Conservation (phyloP, 257 asterid species). For the Catharanthus roseus region DNA sequence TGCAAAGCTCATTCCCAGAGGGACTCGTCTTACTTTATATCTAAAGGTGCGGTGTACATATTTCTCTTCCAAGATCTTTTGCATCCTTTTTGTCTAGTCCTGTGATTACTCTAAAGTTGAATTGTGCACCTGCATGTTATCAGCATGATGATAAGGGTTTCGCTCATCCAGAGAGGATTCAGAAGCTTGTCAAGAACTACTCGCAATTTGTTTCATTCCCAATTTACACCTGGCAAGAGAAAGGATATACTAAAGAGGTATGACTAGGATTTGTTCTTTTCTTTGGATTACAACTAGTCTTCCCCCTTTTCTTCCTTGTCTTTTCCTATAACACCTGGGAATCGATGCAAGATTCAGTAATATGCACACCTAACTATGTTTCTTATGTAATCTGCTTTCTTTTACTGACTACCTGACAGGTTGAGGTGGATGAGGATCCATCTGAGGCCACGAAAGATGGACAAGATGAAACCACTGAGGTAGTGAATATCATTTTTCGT, state of each 20-base stretch:
- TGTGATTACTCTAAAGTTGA: constrained; percentile 3
- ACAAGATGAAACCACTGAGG: constrained; percentile 69
- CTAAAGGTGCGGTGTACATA: constrained; percentile 54
- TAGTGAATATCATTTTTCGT: constrained; percentile 14
- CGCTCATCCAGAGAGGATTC: constrained; percentile 89
- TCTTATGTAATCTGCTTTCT: constrained; percentile 15
- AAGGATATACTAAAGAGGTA: constrained; percentile 96
- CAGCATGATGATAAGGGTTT: constrained; percentile 92
- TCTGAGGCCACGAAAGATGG: constrained; percentile 61
- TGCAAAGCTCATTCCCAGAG: constrained; percentile 78
- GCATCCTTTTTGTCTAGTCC: neutral
- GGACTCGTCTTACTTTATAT: constrained; percentile 88
- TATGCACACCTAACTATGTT: neutral
- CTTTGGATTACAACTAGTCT: neutral
- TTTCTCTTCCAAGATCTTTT: neutral
- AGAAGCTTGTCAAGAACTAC: constrained; percentile 87
- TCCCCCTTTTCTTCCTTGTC: neutral
- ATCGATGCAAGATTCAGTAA: neutral
- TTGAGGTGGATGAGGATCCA: constrained; percentile 91
- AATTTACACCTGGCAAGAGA: constrained; percentile 97
- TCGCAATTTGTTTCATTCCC: constrained; percentile 97
- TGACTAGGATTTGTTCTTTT: neutral
- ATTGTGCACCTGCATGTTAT: constrained; percentile 16
- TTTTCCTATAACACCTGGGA: neutral
- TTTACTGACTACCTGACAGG: constrained; percentile 38